Percentiles rank a stretch among this genome's conserved stretches.
Conservation (phyloP, 1,284 basidiomycete species). For the Mycena citricolor region DNA sequence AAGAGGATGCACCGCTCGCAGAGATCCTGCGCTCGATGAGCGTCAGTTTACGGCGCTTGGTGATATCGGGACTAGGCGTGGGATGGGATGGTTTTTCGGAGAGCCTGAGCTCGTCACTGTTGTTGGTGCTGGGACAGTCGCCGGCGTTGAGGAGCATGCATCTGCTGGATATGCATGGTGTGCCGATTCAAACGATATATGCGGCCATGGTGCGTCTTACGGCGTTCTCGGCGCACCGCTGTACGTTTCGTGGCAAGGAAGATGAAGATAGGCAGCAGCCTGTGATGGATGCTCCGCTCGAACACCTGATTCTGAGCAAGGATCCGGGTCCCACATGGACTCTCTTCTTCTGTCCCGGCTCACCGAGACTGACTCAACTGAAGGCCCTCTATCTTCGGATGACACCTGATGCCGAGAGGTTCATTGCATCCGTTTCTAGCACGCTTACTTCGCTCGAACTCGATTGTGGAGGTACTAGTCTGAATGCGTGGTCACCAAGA, state of each 20-base stretch:
- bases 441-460: slow-evolving; percentile 8
- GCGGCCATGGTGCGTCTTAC: slow-evolving; percentile 1
- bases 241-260: slow-evolving; percentile 5
- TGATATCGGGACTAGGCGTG: slow-evolving; percentile 10
- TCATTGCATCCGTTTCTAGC: not conserved
- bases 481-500: not conserved
- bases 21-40: slow-evolving; percentile 4
- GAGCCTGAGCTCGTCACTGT: not conserved
- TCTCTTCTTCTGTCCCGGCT: slow-evolving; percentile 5
- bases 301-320: slow-evolving; percentile 9
- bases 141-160: slow-evolving; percentile 10
- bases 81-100: slow-evolving; percentile 7
- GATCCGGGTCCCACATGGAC: not conserved
- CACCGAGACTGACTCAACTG: slow-evolving; percentile 6
- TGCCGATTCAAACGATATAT: not conserved
- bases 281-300: not conserved
- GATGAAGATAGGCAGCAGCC: not conserved
- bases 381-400: not conserved
- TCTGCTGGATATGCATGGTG: slow-evolving; percentile 5
- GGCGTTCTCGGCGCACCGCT: slow-evolving; percentile 8
- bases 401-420: not conserved
- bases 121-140: slow-evolving; percentile 3
- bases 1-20: slow-evolving; percentile 14
- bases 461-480: slow-evolving; percentile 5
- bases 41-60: slow-evolving; percentile 13